Evolutionary conservation across 176 grass and related monocot genomes (phyloP).

Genomic region (Musa beccarii): DNA sequence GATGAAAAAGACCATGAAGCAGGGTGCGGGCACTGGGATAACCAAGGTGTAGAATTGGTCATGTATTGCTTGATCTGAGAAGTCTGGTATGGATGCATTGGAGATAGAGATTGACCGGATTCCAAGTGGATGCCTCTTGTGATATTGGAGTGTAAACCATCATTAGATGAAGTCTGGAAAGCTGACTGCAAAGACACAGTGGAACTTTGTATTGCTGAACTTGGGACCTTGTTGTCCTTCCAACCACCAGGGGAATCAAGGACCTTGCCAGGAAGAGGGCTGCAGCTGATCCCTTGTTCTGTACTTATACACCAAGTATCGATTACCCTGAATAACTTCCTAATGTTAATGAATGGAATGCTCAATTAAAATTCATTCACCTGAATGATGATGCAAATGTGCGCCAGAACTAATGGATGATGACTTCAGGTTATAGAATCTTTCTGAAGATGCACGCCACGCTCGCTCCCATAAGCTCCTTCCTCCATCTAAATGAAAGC

Average conservation of each 20-base stretch:
- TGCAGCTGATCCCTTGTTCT: slow-evolving; percentile 28
- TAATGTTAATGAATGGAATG: background rate
- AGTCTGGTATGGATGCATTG: slow-evolving; percentile 53
- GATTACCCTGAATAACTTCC: slow-evolving; percentile 16
- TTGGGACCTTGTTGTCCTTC: slow-evolving; percentile 44
- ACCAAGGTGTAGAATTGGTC: slow-evolving; percentile 43
- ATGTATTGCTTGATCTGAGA: slow-evolving; percentile 46
- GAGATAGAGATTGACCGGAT: slow-evolving; percentile 66
- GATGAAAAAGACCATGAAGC: slow-evolving; percentile 51
- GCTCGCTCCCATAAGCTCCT: slow-evolving; percentile 63
- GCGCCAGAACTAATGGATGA: slow-evolving; percentile 42
- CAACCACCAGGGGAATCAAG: slow-evolving; percentile 31
- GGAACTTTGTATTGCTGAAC: slow-evolving; percentile 18
- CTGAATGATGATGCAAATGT: slow-evolving; percentile 43
- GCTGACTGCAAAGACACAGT: slow-evolving; percentile 38
- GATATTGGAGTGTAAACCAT: slow-evolving; percentile 41
- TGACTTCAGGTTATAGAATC: slow-evolving; percentile 62
- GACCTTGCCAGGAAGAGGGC: slow-evolving; percentile 25
- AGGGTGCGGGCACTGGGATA: slow-evolving; percentile 43
- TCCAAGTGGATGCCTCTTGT: slow-evolving; percentile 62
- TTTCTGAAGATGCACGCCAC: slow-evolving; percentile 64
- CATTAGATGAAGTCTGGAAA: slow-evolving; percentile 31
- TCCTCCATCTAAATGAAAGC: slow-evolving; percentile 36
- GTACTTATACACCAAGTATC: slow-evolving; percentile 8
- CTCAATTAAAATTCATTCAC: slow-evolving; percentile 33